phyloP scores from a whole-genome alignment of 2,329 filamentous ascomycete species.

The Berkeleyomyces rouxiae region DNA sequence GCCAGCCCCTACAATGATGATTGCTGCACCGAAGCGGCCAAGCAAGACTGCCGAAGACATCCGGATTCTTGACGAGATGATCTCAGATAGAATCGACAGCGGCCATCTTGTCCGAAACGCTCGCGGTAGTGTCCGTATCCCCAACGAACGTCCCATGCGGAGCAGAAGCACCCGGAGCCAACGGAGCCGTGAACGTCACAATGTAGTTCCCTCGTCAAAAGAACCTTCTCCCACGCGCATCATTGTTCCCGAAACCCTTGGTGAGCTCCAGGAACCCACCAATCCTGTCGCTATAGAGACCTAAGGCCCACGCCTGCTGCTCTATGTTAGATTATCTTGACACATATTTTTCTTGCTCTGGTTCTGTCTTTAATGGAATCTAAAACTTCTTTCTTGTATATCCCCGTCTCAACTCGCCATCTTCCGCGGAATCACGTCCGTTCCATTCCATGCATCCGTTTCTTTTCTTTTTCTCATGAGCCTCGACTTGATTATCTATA shows the following conservation, averaged over 20 bases:
- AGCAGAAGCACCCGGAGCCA: constrained; percentile 9
- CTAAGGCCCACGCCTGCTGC: not conserved
- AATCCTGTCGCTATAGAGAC: constrained; percentile 8
- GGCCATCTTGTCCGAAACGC: constrained; percentile 52
- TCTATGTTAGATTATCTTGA: not conserved
- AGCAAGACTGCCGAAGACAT: constrained; percentile 73
- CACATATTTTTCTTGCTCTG: not conserved
- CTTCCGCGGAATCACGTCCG: not conserved
- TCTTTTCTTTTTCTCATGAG: not conserved
- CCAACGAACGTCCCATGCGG: constrained; percentile 10
- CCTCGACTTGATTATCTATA: not conserved
- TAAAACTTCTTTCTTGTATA: constrained; percentile 6
- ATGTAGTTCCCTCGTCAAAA: constrained; percentile 5
- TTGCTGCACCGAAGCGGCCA: constrained; percentile 26
- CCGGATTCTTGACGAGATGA: constrained; percentile 95
- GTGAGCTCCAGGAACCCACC: not conserved
- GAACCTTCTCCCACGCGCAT: constrained; percentile 7
- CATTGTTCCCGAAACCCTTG: not conserved
- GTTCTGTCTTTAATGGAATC: not conserved
- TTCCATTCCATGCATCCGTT: not conserved
- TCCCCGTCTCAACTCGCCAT: not conserved
- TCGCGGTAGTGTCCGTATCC: constrained; percentile 45
- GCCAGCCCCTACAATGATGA: constrained; percentile 17
- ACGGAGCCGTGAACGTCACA: constrained; percentile 3
- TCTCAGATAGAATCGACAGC: constrained; percentile 67